Evolutionary conservation across 2,329 filamentous ascomycete genomes (phyloP).

Genomic region (Phaeosphaeriaceae sp.): DNA sequence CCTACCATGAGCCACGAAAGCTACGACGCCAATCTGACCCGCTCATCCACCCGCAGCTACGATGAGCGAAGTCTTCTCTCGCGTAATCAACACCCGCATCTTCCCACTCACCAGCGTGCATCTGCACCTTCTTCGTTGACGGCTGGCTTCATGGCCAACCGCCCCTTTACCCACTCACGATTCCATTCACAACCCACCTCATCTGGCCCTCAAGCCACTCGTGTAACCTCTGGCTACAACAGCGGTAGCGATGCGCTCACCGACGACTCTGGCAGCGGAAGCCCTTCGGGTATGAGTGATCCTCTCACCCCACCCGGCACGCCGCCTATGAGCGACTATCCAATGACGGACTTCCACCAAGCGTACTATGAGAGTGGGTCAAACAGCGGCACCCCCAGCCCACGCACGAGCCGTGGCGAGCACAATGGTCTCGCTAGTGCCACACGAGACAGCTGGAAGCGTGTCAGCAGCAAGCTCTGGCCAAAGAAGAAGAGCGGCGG

Average conservation of each 20-base stretch:
- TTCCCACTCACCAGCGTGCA: conserved; percentile 44
- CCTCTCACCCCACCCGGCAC: conserved; percentile 80
- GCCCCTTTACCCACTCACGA: conserved; percentile 45
- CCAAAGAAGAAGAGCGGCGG: conserved; percentile 49
- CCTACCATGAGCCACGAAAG: conserved; percentile 51
- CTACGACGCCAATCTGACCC: conserved; percentile 47
- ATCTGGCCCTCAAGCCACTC: conserved; percentile 35
- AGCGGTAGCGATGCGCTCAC: conserved; percentile 55
- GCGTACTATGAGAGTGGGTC: conserved; percentile 44
- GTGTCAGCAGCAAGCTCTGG: conserved; percentile 51
- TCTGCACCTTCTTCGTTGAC: conserved; percentile 50
- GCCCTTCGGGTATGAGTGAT: conserved; percentile 59
- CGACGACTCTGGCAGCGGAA: conserved; percentile 70
- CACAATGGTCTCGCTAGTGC: conserved; percentile 45
- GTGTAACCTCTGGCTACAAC: conserved; percentile 45
- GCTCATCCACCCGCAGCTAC: conserved; percentile 50
- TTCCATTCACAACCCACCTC: conserved; percentile 48
- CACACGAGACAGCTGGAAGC: conserved; percentile 50
- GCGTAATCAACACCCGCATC: conserved; percentile 38
- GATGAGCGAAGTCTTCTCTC: conserved; percentile 47
- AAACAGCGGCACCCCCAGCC: conserved; percentile 46
- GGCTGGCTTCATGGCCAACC: conserved; percentile 45
- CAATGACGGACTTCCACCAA: conserved; percentile 51
- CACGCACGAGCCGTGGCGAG: conserved; percentile 46
- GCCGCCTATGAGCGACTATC: conserved; percentile 67